These are phyloP conservation scores for Mycena belliarum DNA, from an alignment of 768 basidiomycete genomes.

Conservation along the genomic window DNA sequence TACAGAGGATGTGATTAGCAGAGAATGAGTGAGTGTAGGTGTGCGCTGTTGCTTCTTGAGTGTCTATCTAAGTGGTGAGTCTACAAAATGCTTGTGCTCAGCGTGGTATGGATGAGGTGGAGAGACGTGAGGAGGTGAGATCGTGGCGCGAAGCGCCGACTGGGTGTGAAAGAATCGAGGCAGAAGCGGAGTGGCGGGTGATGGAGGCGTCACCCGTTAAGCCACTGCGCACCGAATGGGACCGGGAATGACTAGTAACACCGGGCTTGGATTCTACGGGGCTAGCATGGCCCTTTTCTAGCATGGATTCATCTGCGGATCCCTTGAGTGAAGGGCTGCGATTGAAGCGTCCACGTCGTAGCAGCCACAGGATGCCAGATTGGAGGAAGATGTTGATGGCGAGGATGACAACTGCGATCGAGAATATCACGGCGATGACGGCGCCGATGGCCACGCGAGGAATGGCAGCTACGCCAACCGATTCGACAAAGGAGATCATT, in stretches of 20 bases:
- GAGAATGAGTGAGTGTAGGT: background rate
- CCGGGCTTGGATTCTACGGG: conserved; percentile 11
- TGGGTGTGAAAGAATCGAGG: conserved; percentile 5
- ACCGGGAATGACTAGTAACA: background rate
- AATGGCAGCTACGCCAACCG: conserved; percentile 66
- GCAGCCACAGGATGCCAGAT: conserved; percentile 36
- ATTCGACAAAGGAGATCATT: conserved; percentile 75
- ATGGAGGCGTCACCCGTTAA: conserved; percentile 8
- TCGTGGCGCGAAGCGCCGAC: background rate
- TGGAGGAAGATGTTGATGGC: conserved; percentile 67
- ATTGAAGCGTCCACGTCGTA: conserved; percentile 23
- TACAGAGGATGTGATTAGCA: conserved; percentile 17
- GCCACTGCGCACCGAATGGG: conserved; percentile 2
- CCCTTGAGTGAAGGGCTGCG: conserved; percentile 21
- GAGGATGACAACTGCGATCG: conserved; percentile 67
- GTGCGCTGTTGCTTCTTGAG: background rate
- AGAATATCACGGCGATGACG: conserved; percentile 70
- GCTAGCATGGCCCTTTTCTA: conserved; percentile 38
- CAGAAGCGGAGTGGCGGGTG: conserved; percentile 5
- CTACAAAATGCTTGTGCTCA: conserved; percentile 10
- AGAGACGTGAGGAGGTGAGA: background rate
- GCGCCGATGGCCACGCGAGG: conserved; percentile 81
- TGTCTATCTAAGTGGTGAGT: background rate
- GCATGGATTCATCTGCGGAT: conserved; percentile 34
- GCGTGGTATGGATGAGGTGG: conserved; percentile 3